Evolutionary conservation across 257 asterid species (phyloP), one percentile per base, ranked within the genome.

Genomic region (Euphrasia confusa): DNA sequence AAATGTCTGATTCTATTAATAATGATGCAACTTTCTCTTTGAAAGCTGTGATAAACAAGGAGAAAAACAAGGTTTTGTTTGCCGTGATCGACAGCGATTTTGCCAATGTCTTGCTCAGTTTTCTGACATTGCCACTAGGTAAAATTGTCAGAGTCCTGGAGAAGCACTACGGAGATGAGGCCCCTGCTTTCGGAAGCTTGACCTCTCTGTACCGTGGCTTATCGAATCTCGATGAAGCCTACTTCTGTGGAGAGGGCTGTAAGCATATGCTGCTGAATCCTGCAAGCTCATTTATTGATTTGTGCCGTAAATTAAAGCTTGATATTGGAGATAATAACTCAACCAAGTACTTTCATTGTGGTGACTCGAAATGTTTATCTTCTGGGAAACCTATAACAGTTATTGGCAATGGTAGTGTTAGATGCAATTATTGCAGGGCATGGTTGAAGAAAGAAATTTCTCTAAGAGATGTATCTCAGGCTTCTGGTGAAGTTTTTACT

Each of bases 401-500:
- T 5, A 12, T 44, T 14, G 2, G 11, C 14, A 1, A 9, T 4
- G n/a, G 4, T 42, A 42, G 52, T 30, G 8, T 5, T 1, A 47
- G 2, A 12, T 72, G 77, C 50, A 21, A 21, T 21, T 0, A 2
- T 4, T 58, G 75, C 33, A 44, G 53, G 56, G 4, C 1, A 2
- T 21, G 1, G 11, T 0, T 59, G 28, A 49, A n/a, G 10, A 10
- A 5, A 47, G 56, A 49, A 48, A 10, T 59, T n/a, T 10, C 12
- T 39, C 10, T 39, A 39, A 21, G 24, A 21, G 12, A 2, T 39
- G 45, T 6, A 6, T 10, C 45, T 33, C 3, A 7, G 3, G 44
- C 0, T 40, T n/a, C 12, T 55, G 58, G 4, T 45, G 75, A 61
- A 26, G 71, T 57, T 40, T 65, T 77, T 50, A 9, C 42, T 0